phyloP scores from a whole-genome alignment of 116 monocot species.

The Dioscorea cayenensis region DNA sequence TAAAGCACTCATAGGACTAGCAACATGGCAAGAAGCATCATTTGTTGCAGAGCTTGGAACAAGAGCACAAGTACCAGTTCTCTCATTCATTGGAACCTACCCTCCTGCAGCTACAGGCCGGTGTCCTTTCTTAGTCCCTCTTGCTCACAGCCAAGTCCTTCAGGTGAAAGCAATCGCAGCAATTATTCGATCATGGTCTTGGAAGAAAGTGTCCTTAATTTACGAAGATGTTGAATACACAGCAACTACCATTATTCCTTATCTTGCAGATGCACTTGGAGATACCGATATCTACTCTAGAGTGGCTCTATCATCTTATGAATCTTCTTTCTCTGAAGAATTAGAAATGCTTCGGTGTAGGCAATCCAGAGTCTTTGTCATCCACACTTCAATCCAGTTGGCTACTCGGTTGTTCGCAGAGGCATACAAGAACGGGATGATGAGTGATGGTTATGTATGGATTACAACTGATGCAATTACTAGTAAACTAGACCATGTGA shows the following conservation, averaged over 20 bases:
- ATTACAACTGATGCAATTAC: constrained; percentile 14
- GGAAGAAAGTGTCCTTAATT: constrained; percentile 20
- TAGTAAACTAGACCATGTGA: constrained; percentile 9
- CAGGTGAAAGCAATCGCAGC: constrained; percentile 15
- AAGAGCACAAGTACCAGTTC: constrained; percentile 12
- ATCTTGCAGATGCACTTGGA: background rate
- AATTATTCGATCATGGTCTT: constrained; percentile 18
- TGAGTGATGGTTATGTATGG: constrained; percentile 23
- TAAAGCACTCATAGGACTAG: constrained; percentile 10
- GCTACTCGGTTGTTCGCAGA: constrained; percentile 16
- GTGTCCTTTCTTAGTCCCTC: constrained; percentile 6
- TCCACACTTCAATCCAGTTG: constrained; percentile 9
- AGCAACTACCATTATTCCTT: background rate
- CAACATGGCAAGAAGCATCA: constrained; percentile 7
- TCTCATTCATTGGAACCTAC: constrained; percentile 2
- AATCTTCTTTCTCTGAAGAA: background rate
- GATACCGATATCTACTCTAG: background rate
- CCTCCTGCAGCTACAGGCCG: background rate
- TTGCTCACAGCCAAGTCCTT: background rate
- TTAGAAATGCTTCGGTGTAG: constrained; percentile 8
- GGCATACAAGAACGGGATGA: constrained; percentile 18
- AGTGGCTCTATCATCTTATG: background rate
- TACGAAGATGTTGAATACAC: constrained; percentile 26
- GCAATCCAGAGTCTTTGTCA: constrained; percentile 20
- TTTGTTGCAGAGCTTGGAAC: constrained; percentile 11